Base-by-base conservation (phyloP, 1,284 basidiomycete species). In the Coniophora puteana region DNA sequence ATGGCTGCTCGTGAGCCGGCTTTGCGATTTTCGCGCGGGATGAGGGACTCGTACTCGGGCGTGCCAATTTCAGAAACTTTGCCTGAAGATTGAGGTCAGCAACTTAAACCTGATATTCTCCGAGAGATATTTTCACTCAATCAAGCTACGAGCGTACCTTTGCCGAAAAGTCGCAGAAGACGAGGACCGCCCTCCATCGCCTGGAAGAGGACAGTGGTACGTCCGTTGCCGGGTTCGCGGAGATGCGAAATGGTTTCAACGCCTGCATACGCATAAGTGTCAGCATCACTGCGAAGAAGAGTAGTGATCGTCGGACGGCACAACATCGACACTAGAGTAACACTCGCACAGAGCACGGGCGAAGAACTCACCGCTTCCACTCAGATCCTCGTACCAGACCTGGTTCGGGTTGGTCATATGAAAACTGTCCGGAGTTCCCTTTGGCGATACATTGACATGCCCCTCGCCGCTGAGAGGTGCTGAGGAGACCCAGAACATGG, bases 301-400 rank as follows among this genome's bases (percentile, higher is more conserved):
- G 8, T 11, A 12, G 10, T 12, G 10, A 12, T 11, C 12, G 4
- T 39, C 18, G 7, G 11, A 40, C 14, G 8, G 24, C 14, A 40
- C 18, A 4, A 8, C 27, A 23, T 18, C 17, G 5, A 20, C 12
- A 11, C 25, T 31, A 22, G 13, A 11, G 21, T 18, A n/a, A 39
- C 13, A 18, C 21, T 30, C 12, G 21, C 20, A 26, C 10, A 18
- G 24, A 25, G 20, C 22, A 18, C 11, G 20, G 4, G 17, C 18
- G 28, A 23, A 23, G 13, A 5, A 58, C 69, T 25, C 41, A 75
- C 76, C 77, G 48, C 71, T 78, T 3, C 77, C 78, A 5, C 66
- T 63, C 38, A 78, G 53, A 51, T 80, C 76, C 40, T 79, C 71
- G 45, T 80, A 79, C 73, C 76, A 79, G 22, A 77, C 72, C 13